Conservation (phyloP, 2,329 filamentous ascomycete genomes). For the Uncinocarpus reesii region DNA sequence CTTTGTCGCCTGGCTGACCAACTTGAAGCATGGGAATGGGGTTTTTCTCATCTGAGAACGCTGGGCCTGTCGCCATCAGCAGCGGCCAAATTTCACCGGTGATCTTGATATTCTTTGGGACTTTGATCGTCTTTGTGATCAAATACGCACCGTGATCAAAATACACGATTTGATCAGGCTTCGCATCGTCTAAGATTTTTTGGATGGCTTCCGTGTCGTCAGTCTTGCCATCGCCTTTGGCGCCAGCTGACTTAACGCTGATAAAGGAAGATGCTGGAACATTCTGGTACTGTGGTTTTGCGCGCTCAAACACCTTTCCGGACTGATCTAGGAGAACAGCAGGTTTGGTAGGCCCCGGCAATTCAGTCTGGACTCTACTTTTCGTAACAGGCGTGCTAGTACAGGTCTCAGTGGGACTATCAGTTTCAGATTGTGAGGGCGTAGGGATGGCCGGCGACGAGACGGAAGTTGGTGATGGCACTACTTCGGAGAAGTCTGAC, state of each 20-base stretch:
- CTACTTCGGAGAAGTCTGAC: not conserved
- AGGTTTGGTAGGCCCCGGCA: conserved; percentile 53
- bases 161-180: conserved; percentile 50
- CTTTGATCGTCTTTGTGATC: conserved; percentile 49
- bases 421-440: conserved; percentile 14
- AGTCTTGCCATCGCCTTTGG: conserved; percentile 74
- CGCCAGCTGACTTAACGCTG: conserved; percentile 71
- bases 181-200: conserved; percentile 57
- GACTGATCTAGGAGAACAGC: conserved; percentile 51
- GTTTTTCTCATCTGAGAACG: conserved; percentile 64
- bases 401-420: conserved; percentile 12
- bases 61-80: conserved; percentile 67
- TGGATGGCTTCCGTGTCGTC: conserved; percentile 85
- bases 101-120: conserved; percentile 69
- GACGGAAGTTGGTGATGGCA: conserved; percentile 10
- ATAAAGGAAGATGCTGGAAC: conserved; percentile 60
- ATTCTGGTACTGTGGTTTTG: conserved; percentile 77
- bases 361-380: conserved; percentile 48
- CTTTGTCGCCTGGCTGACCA: conserved; percentile 64
- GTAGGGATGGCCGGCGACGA: conserved; percentile 14
- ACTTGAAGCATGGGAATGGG: conserved; percentile 80
- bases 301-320: conserved; percentile 68
- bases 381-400: conserved; percentile 28
- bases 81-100: conserved; percentile 86
- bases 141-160: conserved; percentile 56